Evolutionary conservation across 2,329 filamentous ascomycete species (phyloP).

Genomic region (Aspergillus udagawae): DNA sequence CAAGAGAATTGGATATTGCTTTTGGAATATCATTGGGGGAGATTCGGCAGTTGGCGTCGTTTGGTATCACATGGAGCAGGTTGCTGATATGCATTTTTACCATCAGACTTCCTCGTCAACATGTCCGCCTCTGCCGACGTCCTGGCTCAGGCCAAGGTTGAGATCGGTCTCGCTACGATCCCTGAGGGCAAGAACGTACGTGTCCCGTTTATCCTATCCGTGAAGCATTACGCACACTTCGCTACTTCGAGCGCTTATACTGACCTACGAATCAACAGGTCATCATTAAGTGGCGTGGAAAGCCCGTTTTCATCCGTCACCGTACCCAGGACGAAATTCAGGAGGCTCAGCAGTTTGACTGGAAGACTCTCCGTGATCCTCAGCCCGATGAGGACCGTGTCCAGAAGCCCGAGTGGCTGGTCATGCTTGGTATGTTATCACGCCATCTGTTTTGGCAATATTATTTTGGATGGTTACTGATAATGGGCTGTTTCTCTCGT

Average conservation of each 20-base stretch:
- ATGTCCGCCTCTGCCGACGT: slow-evolving; percentile 99
- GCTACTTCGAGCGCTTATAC: slow-evolving; percentile 2
- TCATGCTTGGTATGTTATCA: slow-evolving; percentile 78
- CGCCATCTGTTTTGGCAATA: background rate
- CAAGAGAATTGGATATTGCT: background rate
- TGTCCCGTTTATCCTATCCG: slow-evolving; percentile 18
- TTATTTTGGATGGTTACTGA: slow-evolving; percentile 1
- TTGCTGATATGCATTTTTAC: slow-evolving; percentile 24
- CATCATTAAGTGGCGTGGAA: slow-evolving; percentile 99
- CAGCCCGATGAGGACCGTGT: slow-evolving; percentile 88
- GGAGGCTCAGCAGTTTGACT: slow-evolving; percentile 84
- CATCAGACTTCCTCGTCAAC: slow-evolving; percentile 95
- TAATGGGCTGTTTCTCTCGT: background rate
- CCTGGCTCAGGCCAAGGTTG: slow-evolving; percentile 98
- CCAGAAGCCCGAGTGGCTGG: slow-evolving; percentile 96
- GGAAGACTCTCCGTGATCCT: slow-evolving; percentile 82
- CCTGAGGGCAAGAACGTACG: slow-evolving; percentile 99
- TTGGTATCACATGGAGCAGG: slow-evolving; percentile 3
- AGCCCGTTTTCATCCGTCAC: slow-evolving; percentile 99
- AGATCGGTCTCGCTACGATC: slow-evolving; percentile 87
- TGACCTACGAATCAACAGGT: slow-evolving; percentile 53
- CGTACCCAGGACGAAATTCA: slow-evolving; percentile 89
- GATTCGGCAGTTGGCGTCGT: background rate
- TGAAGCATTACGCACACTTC: background rate
- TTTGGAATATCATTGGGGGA: background rate